Evolutionary conservation across 129 eudicot species (phyloP).

Genomic region (Tanacetum coccineum): DNA sequence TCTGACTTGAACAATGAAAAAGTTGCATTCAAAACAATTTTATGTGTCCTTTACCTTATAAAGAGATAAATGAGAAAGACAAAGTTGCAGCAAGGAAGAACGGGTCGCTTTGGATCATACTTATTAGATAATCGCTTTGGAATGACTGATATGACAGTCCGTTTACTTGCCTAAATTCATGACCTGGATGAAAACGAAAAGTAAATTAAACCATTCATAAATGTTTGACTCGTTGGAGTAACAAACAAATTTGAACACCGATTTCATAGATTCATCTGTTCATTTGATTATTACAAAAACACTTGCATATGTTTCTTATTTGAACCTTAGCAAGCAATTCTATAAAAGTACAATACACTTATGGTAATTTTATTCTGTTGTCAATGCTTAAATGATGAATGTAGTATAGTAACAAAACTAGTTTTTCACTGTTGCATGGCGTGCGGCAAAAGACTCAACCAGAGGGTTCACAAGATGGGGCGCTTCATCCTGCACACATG

Average conservation of each 20-base stretch:
- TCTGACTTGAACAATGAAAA: not conserved
- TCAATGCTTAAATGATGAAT: not conserved
- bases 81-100: not conserved
- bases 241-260: not conserved
- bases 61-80: not conserved
- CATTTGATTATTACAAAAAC: not conserved
- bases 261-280: not conserved
- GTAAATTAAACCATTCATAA: not conserved
- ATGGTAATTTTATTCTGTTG: not conserved
- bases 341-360: not conserved
- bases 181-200: not conserved
- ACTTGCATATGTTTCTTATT: not conserved
- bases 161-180: not conserved
- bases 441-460: conserved; percentile 70
- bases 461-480: conserved; percentile 89
- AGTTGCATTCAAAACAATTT: not conserved
- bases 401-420: conserved; percentile 18
- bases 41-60: not conserved
- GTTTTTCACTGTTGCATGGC: conserved; percentile 41
- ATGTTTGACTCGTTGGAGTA: not conserved
- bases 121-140: not conserved
- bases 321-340: not conserved
- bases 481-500: conserved; percentile 79
- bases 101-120: not conserved
- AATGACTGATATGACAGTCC: not conserved